Base-by-base conservation (phyloP, 2,329 filamentous ascomycete species). In the Diplodia sapinea region DNA sequence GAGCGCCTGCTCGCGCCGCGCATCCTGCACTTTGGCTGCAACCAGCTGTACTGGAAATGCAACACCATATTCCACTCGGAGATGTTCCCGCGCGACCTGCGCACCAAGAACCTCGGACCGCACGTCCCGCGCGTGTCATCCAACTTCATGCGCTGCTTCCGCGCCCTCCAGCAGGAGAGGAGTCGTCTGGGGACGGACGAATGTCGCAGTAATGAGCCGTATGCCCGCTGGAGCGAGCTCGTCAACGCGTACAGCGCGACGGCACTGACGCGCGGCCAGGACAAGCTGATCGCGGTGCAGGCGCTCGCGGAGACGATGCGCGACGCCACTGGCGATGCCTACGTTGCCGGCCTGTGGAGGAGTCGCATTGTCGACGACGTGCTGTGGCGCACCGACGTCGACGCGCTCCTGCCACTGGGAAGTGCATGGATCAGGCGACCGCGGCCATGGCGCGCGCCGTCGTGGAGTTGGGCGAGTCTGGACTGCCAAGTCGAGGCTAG, bases 221-320 rank as follows among this genome's bases (percentile, higher is more conserved):
- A 56, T 11, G n/a, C n/a, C 8, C 52, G 52, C 29, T 73, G 71
- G 71, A 71, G 71, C n/a, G 51, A 40, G 7, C 55, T 71, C 1
- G 71, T 73, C 3, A 72, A 73, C 29, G 31, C 38, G 3, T 73
- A 72, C 26, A 71, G 70, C 4, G 31, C 26, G 11, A 70, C 65
- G n/a, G 38, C 50, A 2, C 36, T 73, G 3, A 70, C 72, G 20
- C 20, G 67, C 1, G 31, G 26, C 6, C 31, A 50, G 7, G 72
- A 73, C 47, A 73, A 69, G 47, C 69, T 73, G 0, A 69, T 71
- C 17, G 72, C 72, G 8, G 52, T 56, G 52, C 52, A 56, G 52
- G 52, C 52, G 31, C 31, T 56, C 29, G 52, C 52, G 3, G 52
- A 56, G 52, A 56, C 52, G 17, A 56, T 56, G 52, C 29, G 33